Evolutionary conservation across 495 filamentous ascomycete genomes (phyloP).

Genomic region (Xylaria cubensis): DNA sequence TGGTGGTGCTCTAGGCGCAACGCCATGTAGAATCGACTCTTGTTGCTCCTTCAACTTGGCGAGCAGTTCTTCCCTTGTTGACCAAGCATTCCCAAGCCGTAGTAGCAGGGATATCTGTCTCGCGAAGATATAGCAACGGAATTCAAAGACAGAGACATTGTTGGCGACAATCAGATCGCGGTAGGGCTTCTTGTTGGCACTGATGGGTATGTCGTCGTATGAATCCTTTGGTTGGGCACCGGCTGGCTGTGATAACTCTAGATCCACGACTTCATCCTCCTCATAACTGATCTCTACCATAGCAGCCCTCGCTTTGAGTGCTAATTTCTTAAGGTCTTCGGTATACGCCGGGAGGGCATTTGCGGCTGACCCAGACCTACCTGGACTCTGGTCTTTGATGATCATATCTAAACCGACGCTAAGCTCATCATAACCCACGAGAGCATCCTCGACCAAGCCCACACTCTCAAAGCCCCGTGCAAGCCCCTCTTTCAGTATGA

Average conservation of each 20-base stretch:
- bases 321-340: constrained; percentile 69
- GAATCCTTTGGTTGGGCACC: constrained; percentile 35
- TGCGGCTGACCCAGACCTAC: constrained; percentile 51
- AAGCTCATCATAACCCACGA: constrained; percentile 92
- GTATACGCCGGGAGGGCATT: constrained; percentile 69
- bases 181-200: constrained; percentile 79
- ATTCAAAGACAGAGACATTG: constrained; percentile 97
- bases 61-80: constrained; percentile 60
- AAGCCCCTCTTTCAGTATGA: constrained; percentile 94
- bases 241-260: constrained; percentile 47
- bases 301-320: constrained; percentile 54
- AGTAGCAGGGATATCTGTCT: constrained; percentile 85
- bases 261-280: constrained; percentile 55
- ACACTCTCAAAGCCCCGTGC: constrained; percentile 95
- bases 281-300: constrained; percentile 38
- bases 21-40: constrained; percentile 57
- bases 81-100: constrained; percentile 75
- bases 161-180: constrained; percentile 93
- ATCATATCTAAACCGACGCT: constrained; percentile 82
- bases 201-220: constrained; percentile 68
- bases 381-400: constrained; percentile 72
- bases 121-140: constrained; percentile 91
- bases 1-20: constrained; percentile 54
- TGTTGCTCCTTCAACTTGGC: constrained; percentile 65
- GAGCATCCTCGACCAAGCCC: constrained; percentile 91